Base-by-base conservation (phyloP, 352 stramenopile genomes). In the Pythium myriotylum region DNA sequence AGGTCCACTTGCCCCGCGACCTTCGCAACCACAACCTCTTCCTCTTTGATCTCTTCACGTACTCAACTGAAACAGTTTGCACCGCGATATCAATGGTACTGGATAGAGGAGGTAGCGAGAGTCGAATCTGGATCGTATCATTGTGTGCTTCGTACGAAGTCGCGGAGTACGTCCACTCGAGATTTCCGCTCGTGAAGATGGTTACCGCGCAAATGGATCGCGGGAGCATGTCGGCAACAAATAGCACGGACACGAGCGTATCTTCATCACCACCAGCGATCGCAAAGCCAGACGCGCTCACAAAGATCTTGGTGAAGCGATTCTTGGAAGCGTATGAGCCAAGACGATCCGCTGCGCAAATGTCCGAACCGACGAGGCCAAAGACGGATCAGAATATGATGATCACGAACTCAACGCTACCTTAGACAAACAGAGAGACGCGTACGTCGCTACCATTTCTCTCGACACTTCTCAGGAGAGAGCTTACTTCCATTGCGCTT, bases 21-120 rank as follows among this genome's bases (percentile, higher is more conserved):
- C 58, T 85, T 13, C 61, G 70, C 48, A 73, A 69, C 57, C 76
- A 83, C 59, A 82, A 79, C 41, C 71, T 85, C 0, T 77, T 85
- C 27, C 40, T 85, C 14, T 60, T 82, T 26, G 76, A 79, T 33
- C 53, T 77, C 12, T 71, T 74, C 4, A 59, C 76, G n/a, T 62
- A 66, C n/a, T 72, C 62, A 0, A 29, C 65, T 0, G 55, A 79
- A 2, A 54, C 62, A 12, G 60, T 80, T 17, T 63, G 65, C 17
- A 52, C 65, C 1, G 74, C 73, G 3, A 58, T 85, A 4, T 41
- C 59, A 19, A 42, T 39, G 29, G 54, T 81, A 24, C 59, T 73
- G 19, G 67, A 62, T 19, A 65, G 69, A 9, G 74, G 77, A 0
- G 74, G 65, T 13, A 64, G 75, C 14, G 70, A 80, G 10, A 46